Percentiles rank a stretch among this genome's conserved stretches.
These are phyloP conservation scores for Periconia sp. DNA, from an alignment of 2,329 filamentous ascomycete species.

Conservation along the genomic window DNA sequence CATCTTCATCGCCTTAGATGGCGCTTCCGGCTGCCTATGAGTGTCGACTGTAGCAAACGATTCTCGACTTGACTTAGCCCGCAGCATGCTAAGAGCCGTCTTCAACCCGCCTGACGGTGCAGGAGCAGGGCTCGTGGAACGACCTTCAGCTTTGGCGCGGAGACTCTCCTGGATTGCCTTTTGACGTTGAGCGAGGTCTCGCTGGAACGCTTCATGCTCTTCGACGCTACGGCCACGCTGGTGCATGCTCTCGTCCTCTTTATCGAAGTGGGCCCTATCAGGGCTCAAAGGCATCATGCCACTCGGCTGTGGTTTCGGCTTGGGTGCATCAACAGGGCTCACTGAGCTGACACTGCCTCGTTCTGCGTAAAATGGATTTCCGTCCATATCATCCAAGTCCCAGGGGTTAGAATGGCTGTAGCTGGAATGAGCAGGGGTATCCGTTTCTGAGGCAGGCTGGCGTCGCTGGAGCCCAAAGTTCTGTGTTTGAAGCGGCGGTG, in stretches of 20 bases:
- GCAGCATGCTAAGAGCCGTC: constrained; percentile 67
- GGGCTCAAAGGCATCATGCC: constrained; percentile 13
- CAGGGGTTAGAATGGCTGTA: constrained; percentile 61
- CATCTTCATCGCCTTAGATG: constrained; percentile 66
- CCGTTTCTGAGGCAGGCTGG: constrained; percentile 39
- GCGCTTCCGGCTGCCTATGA: constrained; percentile 45
- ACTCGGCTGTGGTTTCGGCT: constrained; percentile 17
- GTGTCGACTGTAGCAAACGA: constrained; percentile 61
- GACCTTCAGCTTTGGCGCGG: constrained; percentile 67
- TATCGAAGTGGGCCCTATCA: constrained; percentile 50
- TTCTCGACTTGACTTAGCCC: constrained; percentile 70
- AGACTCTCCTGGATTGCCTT: constrained; percentile 75
- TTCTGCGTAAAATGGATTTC: constrained; percentile 45
- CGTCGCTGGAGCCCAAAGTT: constrained; percentile 36
- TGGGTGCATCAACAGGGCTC: constrained; percentile 40
- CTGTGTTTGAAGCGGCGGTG: constrained; percentile 46
- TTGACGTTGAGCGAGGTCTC: constrained; percentile 73
- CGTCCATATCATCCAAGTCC: constrained; percentile 59
- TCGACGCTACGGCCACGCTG: constrained; percentile 57
- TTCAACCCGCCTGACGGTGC: constrained; percentile 52
- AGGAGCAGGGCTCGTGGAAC: constrained; percentile 46
- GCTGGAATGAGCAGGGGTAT: constrained; percentile 53
- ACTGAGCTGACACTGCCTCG: constrained; percentile 42
- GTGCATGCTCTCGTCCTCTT: constrained; percentile 56
- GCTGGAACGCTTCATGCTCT: constrained; percentile 74